A percentile compares a stretch with the other conserved stretches of the same genome.
phyloP scores from a whole-genome alignment of 441 rosid species.

The Gossypium trilobum region DNA sequence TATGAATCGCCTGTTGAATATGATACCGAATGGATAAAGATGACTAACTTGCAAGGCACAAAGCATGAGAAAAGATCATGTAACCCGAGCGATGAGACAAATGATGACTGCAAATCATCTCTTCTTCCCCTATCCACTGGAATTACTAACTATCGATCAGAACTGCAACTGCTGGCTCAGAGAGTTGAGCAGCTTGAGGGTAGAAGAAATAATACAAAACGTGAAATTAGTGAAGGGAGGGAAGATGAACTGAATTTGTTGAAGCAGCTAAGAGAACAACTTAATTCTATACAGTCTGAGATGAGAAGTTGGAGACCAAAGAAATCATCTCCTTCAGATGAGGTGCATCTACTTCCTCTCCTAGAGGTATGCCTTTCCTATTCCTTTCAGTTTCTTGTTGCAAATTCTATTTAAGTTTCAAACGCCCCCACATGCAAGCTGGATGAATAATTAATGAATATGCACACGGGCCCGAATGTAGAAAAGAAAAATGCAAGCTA shows the following conservation, averaged over 20 bases:
- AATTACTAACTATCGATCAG: conserved; percentile 23
- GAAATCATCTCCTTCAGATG: conserved; percentile 25
- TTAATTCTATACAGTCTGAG: conserved; percentile 51
- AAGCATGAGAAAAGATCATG: conserved; percentile 27
- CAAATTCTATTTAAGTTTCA: neutral
- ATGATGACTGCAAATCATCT: conserved; percentile 18
- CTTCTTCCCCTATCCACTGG: conserved; percentile 7
- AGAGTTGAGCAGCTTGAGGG: conserved; percentile 58
- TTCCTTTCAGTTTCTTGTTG: neutral
- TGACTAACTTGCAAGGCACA: conserved; percentile 14
- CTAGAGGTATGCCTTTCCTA: conserved; percentile 36
- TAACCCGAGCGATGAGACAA: conserved; percentile 28
- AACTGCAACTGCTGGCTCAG: conserved; percentile 33
- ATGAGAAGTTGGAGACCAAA: conserved; percentile 39
- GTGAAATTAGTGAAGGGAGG: conserved; percentile 29
- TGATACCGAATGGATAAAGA: conserved; percentile 25
- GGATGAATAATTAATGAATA: neutral
- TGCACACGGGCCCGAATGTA: neutral
- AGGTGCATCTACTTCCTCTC: conserved; percentile 27
- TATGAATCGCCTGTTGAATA: neutral
- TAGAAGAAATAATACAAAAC: conserved; percentile 23
- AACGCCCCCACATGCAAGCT: neutral
- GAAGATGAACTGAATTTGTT: conserved; percentile 45
- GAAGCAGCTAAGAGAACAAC: conserved; percentile 54
- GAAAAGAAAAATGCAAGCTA: neutral